These are phyloP conservation scores for Pilatotrama ljubarskyi DNA, from an alignment of 768 basidiomycete genomes.

Conservation along the genomic window DNA sequence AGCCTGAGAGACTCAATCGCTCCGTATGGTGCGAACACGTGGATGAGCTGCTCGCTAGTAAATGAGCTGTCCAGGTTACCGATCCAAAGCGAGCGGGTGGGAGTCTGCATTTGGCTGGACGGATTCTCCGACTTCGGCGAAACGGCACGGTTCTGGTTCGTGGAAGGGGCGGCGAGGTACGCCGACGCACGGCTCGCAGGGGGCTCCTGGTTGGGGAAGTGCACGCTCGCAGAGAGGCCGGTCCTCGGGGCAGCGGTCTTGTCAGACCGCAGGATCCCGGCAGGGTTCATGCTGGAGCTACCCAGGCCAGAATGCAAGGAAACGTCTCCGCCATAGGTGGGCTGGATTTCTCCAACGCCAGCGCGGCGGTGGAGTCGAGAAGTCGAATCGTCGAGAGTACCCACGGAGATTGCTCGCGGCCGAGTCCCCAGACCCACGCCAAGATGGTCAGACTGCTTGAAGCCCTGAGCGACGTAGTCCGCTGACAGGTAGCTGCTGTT, in stretches of 20 bases:
- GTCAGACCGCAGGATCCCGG: slow-evolving; percentile 60
- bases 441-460: slow-evolving; percentile 74
- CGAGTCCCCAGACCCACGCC: slow-evolving; percentile 45
- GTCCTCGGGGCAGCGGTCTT: slow-evolving; percentile 50
- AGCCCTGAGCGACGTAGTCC: slow-evolving; percentile 68
- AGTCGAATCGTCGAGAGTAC: slow-evolving; percentile 78
- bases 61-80: slow-evolving; percentile 96
- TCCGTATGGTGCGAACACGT: slow-evolving; percentile 95
- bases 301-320: slow-evolving; percentile 37
- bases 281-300: slow-evolving; percentile 29
- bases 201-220: slow-evolving; percentile 67
- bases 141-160: slow-evolving; percentile 69
- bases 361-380: slow-evolving; percentile 69
- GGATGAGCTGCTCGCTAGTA: slow-evolving; percentile 91
- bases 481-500: slow-evolving; percentile 55
- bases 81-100: slow-evolving; percentile 97
- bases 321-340: slow-evolving; percentile 59
- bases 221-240: slow-evolving; percentile 51
- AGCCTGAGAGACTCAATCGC: slow-evolving; percentile 94
- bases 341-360: slow-evolving; percentile 52
- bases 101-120: slow-evolving; percentile 81
- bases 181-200: slow-evolving; percentile 53
- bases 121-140: slow-evolving; percentile 80
- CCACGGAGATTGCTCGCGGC: slow-evolving; percentile 87
- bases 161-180: slow-evolving; percentile 65